phyloP scores from a whole-genome alignment of 371 early-diverging fungal genomes.

The Mortierella sp. region DNA sequence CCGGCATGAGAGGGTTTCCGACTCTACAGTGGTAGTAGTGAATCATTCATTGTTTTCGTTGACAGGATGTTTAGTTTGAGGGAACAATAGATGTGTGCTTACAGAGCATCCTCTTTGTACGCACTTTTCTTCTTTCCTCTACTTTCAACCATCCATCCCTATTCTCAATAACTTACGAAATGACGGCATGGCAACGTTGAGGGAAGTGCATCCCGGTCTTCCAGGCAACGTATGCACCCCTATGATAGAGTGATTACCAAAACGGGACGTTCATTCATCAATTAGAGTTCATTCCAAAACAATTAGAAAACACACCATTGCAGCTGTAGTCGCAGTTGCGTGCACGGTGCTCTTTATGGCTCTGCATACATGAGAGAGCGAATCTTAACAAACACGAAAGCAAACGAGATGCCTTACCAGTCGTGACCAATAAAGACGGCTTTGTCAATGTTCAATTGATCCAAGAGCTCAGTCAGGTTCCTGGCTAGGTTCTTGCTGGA shows the following conservation, averaged over 20 bases:
- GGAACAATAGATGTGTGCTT: neutral
- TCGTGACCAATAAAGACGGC: slow-evolving; percentile 32
- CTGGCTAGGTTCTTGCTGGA: slow-evolving; percentile 6
- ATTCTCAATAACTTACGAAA: slow-evolving; percentile 14
- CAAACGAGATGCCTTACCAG: slow-evolving; percentile 16
- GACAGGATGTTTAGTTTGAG: neutral
- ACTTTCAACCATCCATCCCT: neutral
- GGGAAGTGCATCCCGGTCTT: slow-evolving; percentile 22
- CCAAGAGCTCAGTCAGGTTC: slow-evolving; percentile 23
- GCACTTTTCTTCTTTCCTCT: too few species aligned
- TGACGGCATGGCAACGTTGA: slow-evolving; percentile 26
- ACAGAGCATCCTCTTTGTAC: too few species aligned
- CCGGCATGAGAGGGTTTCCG: slow-evolving; percentile 12
- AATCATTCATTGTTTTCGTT: too few species aligned
- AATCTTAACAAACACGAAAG: neutral
- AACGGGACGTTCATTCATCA: too few species aligned
- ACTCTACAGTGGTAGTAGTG: neutral
- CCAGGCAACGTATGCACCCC: slow-evolving; percentile 24
- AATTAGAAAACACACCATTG: too few species aligned
- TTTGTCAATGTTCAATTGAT: slow-evolving; percentile 24
- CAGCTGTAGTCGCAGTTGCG: neutral
- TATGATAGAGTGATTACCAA: neutral
- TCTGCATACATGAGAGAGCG: neutral
- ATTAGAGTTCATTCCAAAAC: neutral
- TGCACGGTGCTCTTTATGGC: too few species aligned